Evolutionary conservation across 257 asterid genomes (phyloP).

Genomic region (Plectranthus barbatus): DNA sequence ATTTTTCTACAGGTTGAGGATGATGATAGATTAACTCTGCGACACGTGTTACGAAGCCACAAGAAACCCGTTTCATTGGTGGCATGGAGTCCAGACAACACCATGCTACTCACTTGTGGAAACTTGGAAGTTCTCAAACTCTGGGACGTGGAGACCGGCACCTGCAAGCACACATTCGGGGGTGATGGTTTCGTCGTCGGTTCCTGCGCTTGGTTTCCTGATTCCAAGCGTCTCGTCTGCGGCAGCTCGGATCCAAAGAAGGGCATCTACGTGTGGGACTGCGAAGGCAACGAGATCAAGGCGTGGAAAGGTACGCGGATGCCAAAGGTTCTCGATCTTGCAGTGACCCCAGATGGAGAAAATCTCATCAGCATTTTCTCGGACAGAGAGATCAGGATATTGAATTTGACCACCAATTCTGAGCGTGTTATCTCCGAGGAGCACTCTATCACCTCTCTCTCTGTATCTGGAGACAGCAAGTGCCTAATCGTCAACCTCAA

Average conservation of each 20-base stretch:
- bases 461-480: conserved; percentile 66
- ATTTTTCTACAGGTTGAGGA: conserved; percentile 51
- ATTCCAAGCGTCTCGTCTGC: conserved; percentile 79
- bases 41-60: conserved; percentile 48
- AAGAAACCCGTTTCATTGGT: conserved; percentile 68
- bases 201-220: conserved; percentile 98
- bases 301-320: conserved; percentile 89
- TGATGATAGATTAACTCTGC: conserved; percentile 42
- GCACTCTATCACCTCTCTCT: conserved; percentile 73
- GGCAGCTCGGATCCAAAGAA: conserved; percentile 86
- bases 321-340: conserved; percentile 88
- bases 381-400: conserved; percentile 73
- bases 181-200: conserved; percentile 51
- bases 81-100: conserved; percentile 92
- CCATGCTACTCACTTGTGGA: conserved; percentile 89
- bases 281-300: conserved; percentile 71
- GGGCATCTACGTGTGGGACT: conserved; percentile 94
- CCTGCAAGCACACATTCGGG: conserved; percentile 75
- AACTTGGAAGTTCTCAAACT: conserved; percentile 79
- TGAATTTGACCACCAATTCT: conserved; percentile 44
- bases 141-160: conserved; percentile 89
- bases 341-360: conserved; percentile 83
- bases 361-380: conserved; percentile 69
- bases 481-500: conserved; percentile 80
- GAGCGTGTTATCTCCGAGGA: conserved; percentile 72